Conservation (phyloP, 805 yeast genomes). For the Wickerhamia fluorescens region DNA sequence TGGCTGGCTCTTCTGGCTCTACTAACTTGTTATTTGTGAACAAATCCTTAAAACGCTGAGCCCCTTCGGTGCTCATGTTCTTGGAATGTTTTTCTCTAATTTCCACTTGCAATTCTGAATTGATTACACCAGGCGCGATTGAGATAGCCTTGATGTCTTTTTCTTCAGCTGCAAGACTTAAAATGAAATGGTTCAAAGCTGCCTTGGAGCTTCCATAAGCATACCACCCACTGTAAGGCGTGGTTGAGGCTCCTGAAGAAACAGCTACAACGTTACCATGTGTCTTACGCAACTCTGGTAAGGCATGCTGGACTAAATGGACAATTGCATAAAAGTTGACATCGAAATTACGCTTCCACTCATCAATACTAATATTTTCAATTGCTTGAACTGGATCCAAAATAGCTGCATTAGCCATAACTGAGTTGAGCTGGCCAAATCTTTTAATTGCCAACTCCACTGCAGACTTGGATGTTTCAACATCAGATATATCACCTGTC, state of each 20-base stretch:
- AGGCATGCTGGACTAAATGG: conserved; percentile 43
- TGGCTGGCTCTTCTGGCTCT: conserved; percentile 67
- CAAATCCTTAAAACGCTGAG: conserved; percentile 57
- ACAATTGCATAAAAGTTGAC: conserved; percentile 75
- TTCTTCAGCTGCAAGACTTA: conserved; percentile 64
- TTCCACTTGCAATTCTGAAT: conserved; percentile 79
- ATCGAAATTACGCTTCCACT: conserved; percentile 63
- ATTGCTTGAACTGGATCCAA: conserved; percentile 63
- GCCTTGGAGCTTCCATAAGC: conserved; percentile 93
- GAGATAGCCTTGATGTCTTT: conserved; percentile 51
- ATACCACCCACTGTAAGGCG: conserved; percentile 67
- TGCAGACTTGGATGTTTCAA: conserved; percentile 26
- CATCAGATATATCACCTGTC: conserved; percentile 55
- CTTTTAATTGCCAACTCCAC: conserved; percentile 38
- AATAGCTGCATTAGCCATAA: conserved; percentile 77
- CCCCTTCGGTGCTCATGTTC: conserved; percentile 55
- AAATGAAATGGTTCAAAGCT: conserved; percentile 73
- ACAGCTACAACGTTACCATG: conserved; percentile 70
- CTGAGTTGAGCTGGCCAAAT: conserved; percentile 54
- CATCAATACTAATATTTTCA: conserved; percentile 42
- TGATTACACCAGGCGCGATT: conserved; percentile 93
- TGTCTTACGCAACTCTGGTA: conserved; percentile 51
- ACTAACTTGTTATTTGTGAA: conserved; percentile 52
- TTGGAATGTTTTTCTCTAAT: conserved; percentile 60
- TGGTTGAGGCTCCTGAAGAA: conserved; percentile 80